These are phyloP conservation scores for Botryotinia convoluta DNA, from an alignment of 2,329 filamentous ascomycete species.

Conservation along the genomic window DNA sequence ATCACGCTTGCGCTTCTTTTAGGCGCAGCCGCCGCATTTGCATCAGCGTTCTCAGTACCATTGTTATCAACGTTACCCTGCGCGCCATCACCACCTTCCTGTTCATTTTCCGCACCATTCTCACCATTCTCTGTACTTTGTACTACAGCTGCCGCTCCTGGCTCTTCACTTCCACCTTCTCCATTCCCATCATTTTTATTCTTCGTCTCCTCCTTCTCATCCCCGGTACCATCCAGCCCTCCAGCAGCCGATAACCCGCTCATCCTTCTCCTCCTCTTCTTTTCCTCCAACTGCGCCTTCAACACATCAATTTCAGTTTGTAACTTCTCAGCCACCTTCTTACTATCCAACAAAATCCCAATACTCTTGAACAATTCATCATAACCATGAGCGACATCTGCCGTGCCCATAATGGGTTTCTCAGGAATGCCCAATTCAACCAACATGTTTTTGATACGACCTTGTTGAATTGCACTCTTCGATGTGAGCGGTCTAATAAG, in stretches of 20 bases:
- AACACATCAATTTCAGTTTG: slow-evolving; percentile 66
- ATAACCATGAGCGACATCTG: slow-evolving; percentile 67
- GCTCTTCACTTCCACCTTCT: slow-evolving; percentile 31
- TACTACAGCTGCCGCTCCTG: neutral
- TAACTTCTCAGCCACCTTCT: slow-evolving; percentile 74
- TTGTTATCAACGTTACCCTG: slow-evolving; percentile 42
- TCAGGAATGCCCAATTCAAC: slow-evolving; percentile 67
- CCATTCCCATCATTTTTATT: slow-evolving; percentile 45
- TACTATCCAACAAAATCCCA: slow-evolving; percentile 65
- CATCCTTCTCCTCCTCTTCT: slow-evolving; percentile 46
- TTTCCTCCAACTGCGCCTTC: slow-evolving; percentile 51
- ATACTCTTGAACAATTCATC: slow-evolving; percentile 69
- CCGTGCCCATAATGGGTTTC: slow-evolving; percentile 70
- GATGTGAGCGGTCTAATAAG: slow-evolving; percentile 75
- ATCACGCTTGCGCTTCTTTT: slow-evolving; percentile 84
- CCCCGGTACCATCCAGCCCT: slow-evolving; percentile 18
- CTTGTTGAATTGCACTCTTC: slow-evolving; percentile 72
- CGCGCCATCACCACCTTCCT: slow-evolving; percentile 34
- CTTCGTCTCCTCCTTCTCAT: slow-evolving; percentile 50
- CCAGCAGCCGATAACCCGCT: slow-evolving; percentile 22
- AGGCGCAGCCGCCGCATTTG: slow-evolving; percentile 41
- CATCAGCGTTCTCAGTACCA: neutral
- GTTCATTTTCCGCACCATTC: neutral
- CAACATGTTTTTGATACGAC: slow-evolving; percentile 71
- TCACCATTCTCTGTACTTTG: slow-evolving; percentile 43